These are phyloP conservation scores for Colletotrichum incanum DNA, from an alignment of 2,329 filamentous ascomycete species.

Conservation along the genomic window DNA sequence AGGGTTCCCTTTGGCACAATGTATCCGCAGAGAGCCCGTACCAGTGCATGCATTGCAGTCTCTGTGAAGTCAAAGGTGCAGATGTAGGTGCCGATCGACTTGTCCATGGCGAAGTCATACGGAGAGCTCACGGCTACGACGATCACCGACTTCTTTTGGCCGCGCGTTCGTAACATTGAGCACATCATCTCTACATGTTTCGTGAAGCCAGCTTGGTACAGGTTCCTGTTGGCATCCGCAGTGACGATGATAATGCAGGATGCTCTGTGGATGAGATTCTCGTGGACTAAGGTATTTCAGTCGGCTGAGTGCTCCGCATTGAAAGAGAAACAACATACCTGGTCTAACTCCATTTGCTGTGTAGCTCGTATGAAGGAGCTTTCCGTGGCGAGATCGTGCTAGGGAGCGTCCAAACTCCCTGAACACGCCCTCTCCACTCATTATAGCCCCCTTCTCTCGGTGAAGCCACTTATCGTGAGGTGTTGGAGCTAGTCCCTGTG, in stretches of 20 bases:
- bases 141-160: constrained; percentile 89
- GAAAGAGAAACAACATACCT: constrained; percentile 54
- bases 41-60: constrained; percentile 87
- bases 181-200: constrained; percentile 98
- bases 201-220: constrained; percentile 95
- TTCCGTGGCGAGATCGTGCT: constrained; percentile 88
- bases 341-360: constrained; percentile 93
- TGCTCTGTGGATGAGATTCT: constrained; percentile 90
- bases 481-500: constrained; percentile 52
- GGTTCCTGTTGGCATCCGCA: constrained; percentile 92
- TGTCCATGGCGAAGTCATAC: constrained; percentile 96
- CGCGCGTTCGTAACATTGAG: constrained; percentile 82
- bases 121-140: constrained; percentile 95
- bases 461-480: constrained; percentile 71
- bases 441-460: constrained; percentile 75
- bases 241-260: constrained; percentile 92
- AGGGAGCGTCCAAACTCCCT: constrained; percentile 89
- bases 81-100: constrained; percentile 90
- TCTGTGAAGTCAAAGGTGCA: constrained; percentile 98
- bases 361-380: constrained; percentile 94
- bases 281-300: constrained; percentile 74
- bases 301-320: background rate
- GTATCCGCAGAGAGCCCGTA: constrained; percentile 88
- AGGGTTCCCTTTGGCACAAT: constrained; percentile 72
- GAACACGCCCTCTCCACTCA: constrained; percentile 95